Percentiles rank a stretch among this genome's conserved stretches.
phyloP scores from a whole-genome alignment of 352 stramenopile genomes.

The Pythium grandisporangium region DNA sequence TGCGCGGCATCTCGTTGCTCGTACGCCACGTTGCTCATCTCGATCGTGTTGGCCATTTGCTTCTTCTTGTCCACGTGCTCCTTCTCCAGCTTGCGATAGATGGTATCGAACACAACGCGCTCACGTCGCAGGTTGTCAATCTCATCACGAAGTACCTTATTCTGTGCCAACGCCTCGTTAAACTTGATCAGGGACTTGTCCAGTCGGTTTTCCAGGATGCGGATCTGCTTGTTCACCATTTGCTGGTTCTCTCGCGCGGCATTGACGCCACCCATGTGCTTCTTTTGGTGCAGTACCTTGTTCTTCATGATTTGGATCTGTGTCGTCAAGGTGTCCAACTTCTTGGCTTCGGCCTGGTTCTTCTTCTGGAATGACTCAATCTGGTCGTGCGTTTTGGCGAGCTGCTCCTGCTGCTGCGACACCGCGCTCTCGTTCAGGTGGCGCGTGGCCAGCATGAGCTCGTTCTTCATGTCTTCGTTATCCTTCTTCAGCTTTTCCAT shows the following conservation, averaged over 20 bases:
- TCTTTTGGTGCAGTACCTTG: slow-evolving; percentile 86
- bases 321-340: slow-evolving; percentile 81
- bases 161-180: slow-evolving; percentile 92
- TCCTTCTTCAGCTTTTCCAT: slow-evolving; percentile 86
- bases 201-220: slow-evolving; percentile 94
- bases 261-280: slow-evolving; percentile 95
- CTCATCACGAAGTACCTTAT: slow-evolving; percentile 87
- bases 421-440: slow-evolving; percentile 79
- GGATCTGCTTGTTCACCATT: slow-evolving; percentile 95
- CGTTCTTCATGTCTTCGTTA: slow-evolving; percentile 80
- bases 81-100: slow-evolving; percentile 88
- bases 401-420: slow-evolving; percentile 77
- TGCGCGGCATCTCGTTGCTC: slow-evolving; percentile 93
- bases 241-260: slow-evolving; percentile 93
- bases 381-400: slow-evolving; percentile 77
- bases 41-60: slow-evolving; percentile 93
- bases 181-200: slow-evolving; percentile 97
- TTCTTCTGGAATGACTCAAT: slow-evolving; percentile 84
- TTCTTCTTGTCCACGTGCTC: slow-evolving; percentile 94
- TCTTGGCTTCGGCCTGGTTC: slow-evolving; percentile 79
- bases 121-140: slow-evolving; percentile 93
- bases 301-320: slow-evolving; percentile 81
- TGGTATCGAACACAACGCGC: slow-evolving; percentile 92
- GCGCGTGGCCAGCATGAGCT: slow-evolving; percentile 87
- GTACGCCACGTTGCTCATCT: slow-evolving; percentile 92